phyloP scores from a whole-genome alignment of 2,329 filamentous ascomycete genomes.

The Rosellinia necatrix region DNA sequence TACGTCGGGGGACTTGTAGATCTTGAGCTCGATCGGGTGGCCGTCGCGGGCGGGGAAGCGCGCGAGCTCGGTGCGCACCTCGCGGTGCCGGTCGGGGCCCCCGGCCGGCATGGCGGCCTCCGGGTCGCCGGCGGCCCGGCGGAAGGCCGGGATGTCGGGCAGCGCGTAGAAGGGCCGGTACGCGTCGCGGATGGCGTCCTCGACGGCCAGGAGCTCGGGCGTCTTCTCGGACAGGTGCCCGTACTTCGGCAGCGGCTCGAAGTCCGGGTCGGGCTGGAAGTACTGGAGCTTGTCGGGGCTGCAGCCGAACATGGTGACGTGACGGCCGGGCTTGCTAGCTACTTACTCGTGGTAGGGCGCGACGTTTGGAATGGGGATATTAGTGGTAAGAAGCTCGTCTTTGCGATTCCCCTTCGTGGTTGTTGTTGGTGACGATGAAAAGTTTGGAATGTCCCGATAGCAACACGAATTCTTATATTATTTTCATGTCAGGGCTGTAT shows the following conservation, averaged over 20 bases:
- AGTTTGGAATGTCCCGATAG: neutral
- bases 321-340: too few relatives aligned
- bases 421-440: neutral
- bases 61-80: slow-evolving; percentile 40
- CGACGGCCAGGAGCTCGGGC: slow-evolving; percentile 38
- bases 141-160: slow-evolving; percentile 37
- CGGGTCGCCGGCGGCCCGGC: slow-evolving; percentile 35
- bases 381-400: too few relatives aligned
- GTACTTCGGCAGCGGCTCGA: slow-evolving; percentile 43
- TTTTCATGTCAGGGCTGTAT: neutral
- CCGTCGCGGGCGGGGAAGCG: slow-evolving; percentile 43
- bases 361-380: too few relatives aligned
- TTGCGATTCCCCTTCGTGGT: too few relatives aligned
- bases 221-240: slow-evolving; percentile 43
- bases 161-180: slow-evolving; percentile 37
- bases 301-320: slow-evolving; percentile 26
- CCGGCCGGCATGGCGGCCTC: slow-evolving; percentile 35
- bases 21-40: slow-evolving; percentile 42
- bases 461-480: slow-evolving; percentile 11
- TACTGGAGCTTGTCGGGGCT: slow-evolving; percentile 26
- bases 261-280: slow-evolving; percentile 36
- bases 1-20: slow-evolving; percentile 39
- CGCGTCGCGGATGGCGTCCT: slow-evolving; percentile 34
- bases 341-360: too few relatives aligned
- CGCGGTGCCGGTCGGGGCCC: slow-evolving; percentile 41